phyloP scores from a whole-genome alignment of 441 rosid species.

The Eugenia klotzschiana region DNA sequence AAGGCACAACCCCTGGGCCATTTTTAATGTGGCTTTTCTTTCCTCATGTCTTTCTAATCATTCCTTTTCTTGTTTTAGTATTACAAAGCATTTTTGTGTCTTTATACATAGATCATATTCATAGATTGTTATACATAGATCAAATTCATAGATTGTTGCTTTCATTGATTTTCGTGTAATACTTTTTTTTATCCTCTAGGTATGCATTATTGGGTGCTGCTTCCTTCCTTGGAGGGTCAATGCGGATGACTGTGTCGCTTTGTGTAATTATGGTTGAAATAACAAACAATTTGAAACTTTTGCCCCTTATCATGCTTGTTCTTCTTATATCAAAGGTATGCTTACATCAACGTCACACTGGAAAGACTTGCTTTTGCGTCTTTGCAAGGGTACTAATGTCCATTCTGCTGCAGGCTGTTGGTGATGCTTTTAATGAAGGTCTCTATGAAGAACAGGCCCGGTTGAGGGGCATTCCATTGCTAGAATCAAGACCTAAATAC shows the following conservation, averaged over 20 bases:
- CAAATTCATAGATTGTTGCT: background rate
- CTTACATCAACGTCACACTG: slow-evolving; percentile 4
- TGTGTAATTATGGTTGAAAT: slow-evolving; percentile 99
- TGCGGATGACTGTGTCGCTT: slow-evolving; percentile 95
- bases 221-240: slow-evolving; percentile 97
- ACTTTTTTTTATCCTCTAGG: slow-evolving; percentile 20
- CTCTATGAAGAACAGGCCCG: slow-evolving; percentile 88
- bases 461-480: slow-evolving; percentile 68
- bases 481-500: slow-evolving; percentile 88
- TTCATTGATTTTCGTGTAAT: slow-evolving; percentile 3
- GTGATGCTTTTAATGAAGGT: slow-evolving; percentile 98
- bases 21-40: background rate
- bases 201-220: slow-evolving; percentile 98
- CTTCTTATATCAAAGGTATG: slow-evolving; percentile 94
- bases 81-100: background rate
- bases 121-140: background rate
- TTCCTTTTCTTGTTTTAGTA: background rate
- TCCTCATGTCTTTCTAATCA: background rate
- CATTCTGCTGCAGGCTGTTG: slow-evolving; percentile 60
- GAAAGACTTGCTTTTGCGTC: background rate
- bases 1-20: background rate
- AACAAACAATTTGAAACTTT: slow-evolving; percentile 79
- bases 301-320: slow-evolving; percentile 97
- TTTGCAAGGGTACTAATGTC: background rate
- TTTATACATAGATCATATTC: background rate